phyloP scores from a whole-genome alignment of 2,329 filamentous ascomycete genomes.

The Colletotrichum acutatum region DNA sequence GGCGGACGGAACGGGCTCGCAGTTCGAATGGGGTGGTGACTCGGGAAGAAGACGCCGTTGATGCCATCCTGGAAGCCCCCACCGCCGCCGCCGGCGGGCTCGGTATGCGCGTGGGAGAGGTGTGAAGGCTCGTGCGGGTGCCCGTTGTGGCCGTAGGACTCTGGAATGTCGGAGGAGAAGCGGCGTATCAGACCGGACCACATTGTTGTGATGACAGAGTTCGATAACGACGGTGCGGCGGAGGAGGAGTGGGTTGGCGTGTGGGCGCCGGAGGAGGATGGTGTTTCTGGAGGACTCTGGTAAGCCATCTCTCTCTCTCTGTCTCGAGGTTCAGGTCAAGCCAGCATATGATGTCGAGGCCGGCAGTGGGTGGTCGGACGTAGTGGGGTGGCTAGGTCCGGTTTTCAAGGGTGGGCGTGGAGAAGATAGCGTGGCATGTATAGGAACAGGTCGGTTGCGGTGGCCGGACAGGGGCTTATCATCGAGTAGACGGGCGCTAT shows the following conservation, averaged over 20 bases:
- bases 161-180: conserved; percentile 62
- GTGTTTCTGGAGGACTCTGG: conserved; percentile 33
- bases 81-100: conserved; percentile 29
- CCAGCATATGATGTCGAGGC: not conserved
- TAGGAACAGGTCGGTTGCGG: conserved; percentile 1
- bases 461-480: not conserved
- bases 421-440: not conserved
- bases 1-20: conserved; percentile 87
- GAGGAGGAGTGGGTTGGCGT: conserved; percentile 42
- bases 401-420: not conserved
- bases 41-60: conserved; percentile 69
- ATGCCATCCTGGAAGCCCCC: conserved; percentile 55
- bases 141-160: conserved; percentile 41
- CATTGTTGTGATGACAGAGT: conserved; percentile 50
- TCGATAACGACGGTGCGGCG: conserved; percentile 42
- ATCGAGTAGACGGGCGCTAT: not conserved
- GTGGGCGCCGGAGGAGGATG: conserved; percentile 41
- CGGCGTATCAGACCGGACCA: conserved; percentile 75
- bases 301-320: conserved; percentile 23
- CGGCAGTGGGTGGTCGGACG: not conserved
- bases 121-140: conserved; percentile 36
- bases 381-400: not conserved
- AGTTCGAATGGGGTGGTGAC: conserved; percentile 62
- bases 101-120: conserved; percentile 41
- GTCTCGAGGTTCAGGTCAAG: not conserved